Percentiles rank a stretch among this genome's conserved stretches.
Evolutionary conservation across 164 flowering plant genomes (phyloP).

Genomic region (Magnolia kwangsiensis): DNA sequence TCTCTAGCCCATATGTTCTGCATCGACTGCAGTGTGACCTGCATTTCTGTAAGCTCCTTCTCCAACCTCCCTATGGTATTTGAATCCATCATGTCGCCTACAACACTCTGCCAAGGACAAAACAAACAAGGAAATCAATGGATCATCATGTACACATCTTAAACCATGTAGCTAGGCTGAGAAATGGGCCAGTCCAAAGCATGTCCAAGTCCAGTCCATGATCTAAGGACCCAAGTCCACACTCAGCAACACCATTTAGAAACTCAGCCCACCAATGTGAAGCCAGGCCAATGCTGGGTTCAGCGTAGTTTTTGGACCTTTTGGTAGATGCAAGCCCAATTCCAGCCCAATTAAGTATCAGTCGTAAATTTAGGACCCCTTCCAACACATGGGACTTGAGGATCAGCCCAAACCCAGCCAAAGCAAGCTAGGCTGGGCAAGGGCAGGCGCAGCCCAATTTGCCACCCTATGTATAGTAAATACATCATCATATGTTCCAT

Average conservation of each 20-base stretch:
- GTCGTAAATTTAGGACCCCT: no score
- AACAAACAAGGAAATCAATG: not conserved
- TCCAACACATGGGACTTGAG: no score
- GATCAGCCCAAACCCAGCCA: no score
- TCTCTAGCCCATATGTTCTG: constrained; percentile 57
- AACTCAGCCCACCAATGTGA: not conserved
- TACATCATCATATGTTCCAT: no score
- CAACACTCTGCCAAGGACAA: constrained; percentile 40
- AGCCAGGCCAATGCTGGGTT: not conserved
- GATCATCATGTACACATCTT: not conserved
- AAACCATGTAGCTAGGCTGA: not conserved
- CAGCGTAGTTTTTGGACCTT: not conserved
- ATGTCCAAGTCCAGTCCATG: not conserved
- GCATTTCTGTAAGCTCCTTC: constrained; percentile 29
- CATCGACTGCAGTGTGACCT: constrained; percentile 30
- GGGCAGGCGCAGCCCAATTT: no score
- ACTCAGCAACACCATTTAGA: not conserved
- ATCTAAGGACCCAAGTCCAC: not conserved
- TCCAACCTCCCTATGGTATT: constrained; percentile 27
- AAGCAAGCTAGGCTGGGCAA: no score
- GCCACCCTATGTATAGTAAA: no score
- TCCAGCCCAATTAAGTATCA: no score
- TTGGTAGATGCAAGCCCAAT: not conserved
- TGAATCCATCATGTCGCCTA: constrained; percentile 47
- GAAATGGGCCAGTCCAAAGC: not conserved